Evolutionary conservation across 345 rosid genomes (phyloP), one percentile per base, ranked within the genome.

Genomic region (Eucalyptus pauciflora): DNA sequence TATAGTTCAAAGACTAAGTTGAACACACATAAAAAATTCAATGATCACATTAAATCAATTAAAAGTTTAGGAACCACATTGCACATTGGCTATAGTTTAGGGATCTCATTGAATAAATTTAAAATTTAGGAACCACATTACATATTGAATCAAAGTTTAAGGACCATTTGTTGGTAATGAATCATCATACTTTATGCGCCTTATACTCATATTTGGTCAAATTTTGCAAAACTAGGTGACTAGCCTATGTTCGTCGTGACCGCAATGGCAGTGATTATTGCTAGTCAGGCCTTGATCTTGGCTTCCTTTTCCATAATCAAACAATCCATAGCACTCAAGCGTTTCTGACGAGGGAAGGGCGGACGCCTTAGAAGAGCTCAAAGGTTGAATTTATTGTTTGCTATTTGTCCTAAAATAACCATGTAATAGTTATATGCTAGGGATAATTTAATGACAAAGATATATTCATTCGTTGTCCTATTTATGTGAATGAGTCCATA

Each of bases 261-360:
- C 1, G 0, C 58, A 52, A 52, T 52, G 58, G 58, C 2, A 3
- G 10, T 0, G 5, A 52, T 20, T 52, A 52, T 52, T 52, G 58
- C 58, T 52, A 52, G 2, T 52, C 0, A 18, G 25, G 25, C 58
- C 58, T 18, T 52, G 58, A 52, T 52, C 24, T 52, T 0, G 5
- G 58, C 25, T 52, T 52, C 0, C 58, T 52, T 18, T 52, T 52
- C 58, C 58, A 52, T 0, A 7, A 18, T 52, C 58, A 52, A 18
- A 52, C 0, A 20, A 1, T 52, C 58, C 2, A 3, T 52, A 52
- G 58, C 0, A 0, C 25, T 52, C 58, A 52, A 52, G 58, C 0
- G 0, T 52, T 52, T 52, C 5, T 4, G 0, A 0, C 0, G 1
- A 52, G 58, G 58, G 25, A 18, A 52, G 58, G 58, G 0, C 1